Percentiles rank a stretch among this genome's conserved stretches.
Evolutionary conservation across 306 rosid species (phyloP).

Genomic region (Pterocarpus macrocarpus): DNA sequence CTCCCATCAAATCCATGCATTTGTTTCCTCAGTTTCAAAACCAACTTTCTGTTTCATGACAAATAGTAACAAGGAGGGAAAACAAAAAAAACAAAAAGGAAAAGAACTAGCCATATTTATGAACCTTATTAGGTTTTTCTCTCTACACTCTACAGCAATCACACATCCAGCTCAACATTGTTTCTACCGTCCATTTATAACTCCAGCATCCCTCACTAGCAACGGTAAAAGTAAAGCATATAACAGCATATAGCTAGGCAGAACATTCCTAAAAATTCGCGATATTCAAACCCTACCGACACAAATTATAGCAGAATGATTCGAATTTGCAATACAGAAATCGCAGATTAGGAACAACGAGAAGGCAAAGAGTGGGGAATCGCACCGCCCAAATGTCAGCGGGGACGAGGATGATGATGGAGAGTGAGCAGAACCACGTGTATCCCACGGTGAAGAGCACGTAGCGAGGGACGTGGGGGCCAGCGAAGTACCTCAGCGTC

Average conservation of each 20-base stretch:
- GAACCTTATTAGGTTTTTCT: background rate
- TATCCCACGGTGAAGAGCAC: conserved; percentile 92
- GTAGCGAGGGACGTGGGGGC: conserved; percentile 85
- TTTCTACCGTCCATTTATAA: background rate
- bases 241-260: background rate
- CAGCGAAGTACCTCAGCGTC: conserved; percentile 87
- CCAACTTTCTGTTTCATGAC: background rate
- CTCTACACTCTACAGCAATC: background rate
- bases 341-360: no score
- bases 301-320: no score
- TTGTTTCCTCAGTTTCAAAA: background rate
- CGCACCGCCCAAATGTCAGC: conserved; percentile 97
- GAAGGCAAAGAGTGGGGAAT: background rate
- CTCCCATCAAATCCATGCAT: background rate
- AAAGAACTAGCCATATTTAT: no score
- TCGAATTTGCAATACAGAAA: no score
- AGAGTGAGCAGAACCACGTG: conserved; percentile 92
- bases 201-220: conserved; percentile 3
- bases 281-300: background rate
- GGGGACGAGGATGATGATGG: conserved; percentile 92
- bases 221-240: background rate
- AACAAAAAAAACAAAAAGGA: no score
- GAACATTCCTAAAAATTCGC: conserved; percentile 9
- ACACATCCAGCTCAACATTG: conserved; percentile 29
- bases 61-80: background rate